Conservation (phyloP, 2,329 filamentous ascomycete species). For the Remersonia thermophila region DNA sequence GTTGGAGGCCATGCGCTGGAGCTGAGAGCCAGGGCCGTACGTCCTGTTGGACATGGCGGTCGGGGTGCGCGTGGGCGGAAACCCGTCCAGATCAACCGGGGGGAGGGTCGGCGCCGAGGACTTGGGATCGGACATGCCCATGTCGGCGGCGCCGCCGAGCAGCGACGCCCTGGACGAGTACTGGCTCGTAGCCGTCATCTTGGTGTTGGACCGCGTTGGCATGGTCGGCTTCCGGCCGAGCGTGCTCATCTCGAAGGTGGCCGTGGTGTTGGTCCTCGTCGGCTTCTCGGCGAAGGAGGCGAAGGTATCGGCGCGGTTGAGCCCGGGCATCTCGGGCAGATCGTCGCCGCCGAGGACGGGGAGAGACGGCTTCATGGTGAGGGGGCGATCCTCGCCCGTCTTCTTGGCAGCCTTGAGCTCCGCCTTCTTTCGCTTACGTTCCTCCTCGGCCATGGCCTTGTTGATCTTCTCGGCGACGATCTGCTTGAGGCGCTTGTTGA, state of each 20-base stretch:
- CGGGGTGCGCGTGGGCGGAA: constrained; percentile 14
- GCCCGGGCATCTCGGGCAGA: constrained; percentile 44
- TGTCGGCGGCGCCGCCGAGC: constrained; percentile 21
- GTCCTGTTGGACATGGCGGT: constrained; percentile 18
- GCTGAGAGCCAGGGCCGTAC: constrained; percentile 14
- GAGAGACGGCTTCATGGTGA: constrained; percentile 52
- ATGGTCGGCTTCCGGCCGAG: constrained; percentile 39
- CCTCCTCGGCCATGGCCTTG: constrained; percentile 72
- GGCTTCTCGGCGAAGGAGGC: constrained; percentile 50
- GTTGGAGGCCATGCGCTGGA: constrained; percentile 18
- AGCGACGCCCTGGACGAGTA: constrained; percentile 22
- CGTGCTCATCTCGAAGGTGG: constrained; percentile 38
- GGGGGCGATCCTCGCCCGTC: constrained; percentile 37
- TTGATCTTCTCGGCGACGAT: constrained; percentile 83
- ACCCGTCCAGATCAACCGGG: constrained; percentile 9
- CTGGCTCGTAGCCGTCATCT: constrained; percentile 12
- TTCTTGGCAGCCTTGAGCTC: constrained; percentile 40
- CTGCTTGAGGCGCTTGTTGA: constrained; percentile 70
- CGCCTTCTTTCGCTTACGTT: constrained; percentile 43
- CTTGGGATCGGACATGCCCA: constrained; percentile 18
- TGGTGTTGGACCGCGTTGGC: constrained; percentile 25
- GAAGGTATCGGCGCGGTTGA: constrained; percentile 48
- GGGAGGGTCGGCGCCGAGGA: constrained; percentile 21
- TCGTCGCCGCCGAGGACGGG: constrained; percentile 42
- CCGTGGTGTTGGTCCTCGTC: constrained; percentile 45